phyloP scores from a whole-genome alignment of 768 basidiomycete species.

The Pleurotus cornucopiae region DNA sequence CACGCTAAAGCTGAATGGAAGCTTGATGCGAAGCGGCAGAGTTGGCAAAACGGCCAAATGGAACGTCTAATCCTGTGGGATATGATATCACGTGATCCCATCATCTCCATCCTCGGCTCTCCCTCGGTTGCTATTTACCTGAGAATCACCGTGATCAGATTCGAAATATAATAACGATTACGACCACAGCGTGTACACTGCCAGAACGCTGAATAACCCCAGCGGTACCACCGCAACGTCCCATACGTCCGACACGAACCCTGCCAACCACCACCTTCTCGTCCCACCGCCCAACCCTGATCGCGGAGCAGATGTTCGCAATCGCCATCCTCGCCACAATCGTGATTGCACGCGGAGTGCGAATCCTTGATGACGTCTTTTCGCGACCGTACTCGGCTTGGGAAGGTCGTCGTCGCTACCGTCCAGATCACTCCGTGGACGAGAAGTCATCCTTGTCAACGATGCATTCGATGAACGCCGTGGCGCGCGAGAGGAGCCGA shows the following conservation, averaged over 20 bases:
- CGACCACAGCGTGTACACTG: background rate
- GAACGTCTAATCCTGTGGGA: constrained; percentile 3
- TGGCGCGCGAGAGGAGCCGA: background rate
- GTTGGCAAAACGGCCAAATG: background rate
- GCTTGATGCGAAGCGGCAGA: constrained; percentile 3
- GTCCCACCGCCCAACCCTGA: background rate
- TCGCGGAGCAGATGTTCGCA: background rate
- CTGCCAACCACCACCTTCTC: constrained; percentile 17
- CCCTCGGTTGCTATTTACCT: background rate
- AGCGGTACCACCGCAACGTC: constrained; percentile 42
- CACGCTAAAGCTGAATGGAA: constrained; percentile 8
- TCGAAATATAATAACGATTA: background rate
- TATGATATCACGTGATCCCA: background rate
- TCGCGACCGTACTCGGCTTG: background rate
- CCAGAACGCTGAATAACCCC: constrained; percentile 27
- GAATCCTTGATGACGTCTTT: constrained; percentile 1
- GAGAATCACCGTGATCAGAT: background rate
- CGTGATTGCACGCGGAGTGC: constrained; percentile 4
- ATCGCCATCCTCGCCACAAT: background rate
- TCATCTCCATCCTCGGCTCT: background rate
- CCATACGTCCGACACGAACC: constrained; percentile 33
- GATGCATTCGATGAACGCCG: background rate
- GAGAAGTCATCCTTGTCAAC: no score
- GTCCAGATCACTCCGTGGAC: background rate
- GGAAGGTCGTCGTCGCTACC: background rate